Evolutionary conservation across 2,329 filamentous ascomycete genomes (phyloP), one percentile per base, ranked within the genome.

Genomic region (Exophiala spinifera): DNA sequence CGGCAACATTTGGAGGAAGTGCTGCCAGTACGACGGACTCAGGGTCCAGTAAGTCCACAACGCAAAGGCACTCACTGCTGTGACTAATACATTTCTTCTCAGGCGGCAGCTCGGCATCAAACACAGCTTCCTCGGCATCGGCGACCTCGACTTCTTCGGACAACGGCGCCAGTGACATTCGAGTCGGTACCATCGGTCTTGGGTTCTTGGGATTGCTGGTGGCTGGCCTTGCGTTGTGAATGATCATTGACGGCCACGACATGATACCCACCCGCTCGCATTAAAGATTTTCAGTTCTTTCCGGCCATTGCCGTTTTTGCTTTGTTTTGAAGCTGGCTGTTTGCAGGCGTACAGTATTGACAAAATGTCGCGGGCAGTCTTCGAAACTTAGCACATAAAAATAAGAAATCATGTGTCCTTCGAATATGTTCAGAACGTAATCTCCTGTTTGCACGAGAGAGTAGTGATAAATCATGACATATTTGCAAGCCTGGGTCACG

Each of bases 1-100:
- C 63, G 20, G 56, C 63, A 15, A 55, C 65, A 17, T 61, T 57
- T 46, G 65, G 60, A 15, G 19, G 20, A 15, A 33, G 25, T 19
- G 37, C 59, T 23, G 59, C 63, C 31, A 63, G 61, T 19, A 61
- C 65, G 37, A 61, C 59, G 21, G 63, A 53, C 43, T 57, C 54
- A 5, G 52, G 33, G 3, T 46, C 55, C 13, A 49, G 56, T 57
- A 54, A 34, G 56, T 50, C 48, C 44, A 31, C 19, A 7, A 36
- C n/a, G 5, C 31, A 10, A 15, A 13, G 42, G 20, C 28, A 31
- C 28, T 31, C 10, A 7, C 3, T 5, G 28, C 10, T 31, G 8
- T n/a, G 20, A 31, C n/a, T 25, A 23, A 25, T 48, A 28, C 23
- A 14, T 14, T 28, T 43, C 14, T 10, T 28, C 20, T 25, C 19